phyloP scores from a whole-genome alignment of 1,284 basidiomycete species.

The Malassezia globosa region DNA sequence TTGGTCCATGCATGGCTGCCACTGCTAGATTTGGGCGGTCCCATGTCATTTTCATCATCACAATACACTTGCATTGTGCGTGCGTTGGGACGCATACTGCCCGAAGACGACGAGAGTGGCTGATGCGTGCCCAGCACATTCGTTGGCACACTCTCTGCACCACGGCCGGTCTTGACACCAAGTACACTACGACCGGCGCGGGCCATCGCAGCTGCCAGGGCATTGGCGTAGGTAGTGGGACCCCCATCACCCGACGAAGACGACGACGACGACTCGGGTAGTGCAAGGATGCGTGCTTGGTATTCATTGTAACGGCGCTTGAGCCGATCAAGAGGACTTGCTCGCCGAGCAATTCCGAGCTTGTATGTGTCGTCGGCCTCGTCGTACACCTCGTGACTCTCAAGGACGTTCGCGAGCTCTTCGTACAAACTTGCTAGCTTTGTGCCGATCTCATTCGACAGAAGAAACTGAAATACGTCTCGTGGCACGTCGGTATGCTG shows the following conservation, averaged over 20 bases:
- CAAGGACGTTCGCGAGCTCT: constrained; percentile 67
- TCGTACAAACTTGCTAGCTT: constrained; percentile 69
- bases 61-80: constrained; percentile 16
- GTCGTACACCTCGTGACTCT: constrained; percentile 56
- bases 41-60: constrained; percentile 12
- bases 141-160: constrained; percentile 7
- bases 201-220: constrained; percentile 35
- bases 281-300: constrained; percentile 52
- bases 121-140: constrained; percentile 15
- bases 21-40: background rate
- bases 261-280: constrained; percentile 1
- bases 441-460: constrained; percentile 67
- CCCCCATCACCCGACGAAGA: constrained; percentile 11
- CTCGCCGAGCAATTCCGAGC: constrained; percentile 69
- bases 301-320: constrained; percentile 75
- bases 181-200: constrained; percentile 35
- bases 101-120: constrained; percentile 4
- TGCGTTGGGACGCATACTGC: constrained; percentile 1
- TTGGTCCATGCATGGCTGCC: constrained; percentile 22
- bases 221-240: constrained; percentile 21
- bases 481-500: constrained; percentile 38
- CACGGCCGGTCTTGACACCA: constrained; percentile 24
- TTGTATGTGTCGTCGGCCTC: constrained; percentile 65
- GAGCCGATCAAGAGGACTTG: constrained; percentile 70
- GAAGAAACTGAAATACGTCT: constrained; percentile 54